Conservation (phyloP, 768 basidiomycete genomes). For the Lentinula sp. region DNA sequence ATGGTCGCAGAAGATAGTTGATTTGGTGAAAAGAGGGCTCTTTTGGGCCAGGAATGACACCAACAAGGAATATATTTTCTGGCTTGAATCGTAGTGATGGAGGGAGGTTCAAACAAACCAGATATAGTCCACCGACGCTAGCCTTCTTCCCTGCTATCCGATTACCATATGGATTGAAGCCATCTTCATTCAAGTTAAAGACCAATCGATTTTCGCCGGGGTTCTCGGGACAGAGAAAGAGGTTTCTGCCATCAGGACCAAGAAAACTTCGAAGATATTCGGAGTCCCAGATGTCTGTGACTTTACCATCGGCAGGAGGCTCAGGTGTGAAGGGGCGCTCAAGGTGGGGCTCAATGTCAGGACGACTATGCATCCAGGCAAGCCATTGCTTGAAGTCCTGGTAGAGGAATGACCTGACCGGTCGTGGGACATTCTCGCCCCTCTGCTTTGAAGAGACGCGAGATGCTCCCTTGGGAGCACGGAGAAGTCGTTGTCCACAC, state of each 20-base stretch:
- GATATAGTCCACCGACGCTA: slow-evolving; percentile 23
- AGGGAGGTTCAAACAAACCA: slow-evolving; percentile 32
- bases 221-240: slow-evolving; percentile 7
- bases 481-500: slow-evolving; percentile 9
- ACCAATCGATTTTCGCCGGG: slow-evolving; percentile 18
- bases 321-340: slow-evolving; percentile 10
- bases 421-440: no score
- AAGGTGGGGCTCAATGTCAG: slow-evolving; percentile 20
- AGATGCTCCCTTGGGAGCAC: not conserved
- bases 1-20: slow-evolving; percentile 18
- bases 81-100: slow-evolving; percentile 18
- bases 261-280: slow-evolving; percentile 16
- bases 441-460: no score
- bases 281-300: slow-evolving; percentile 22
- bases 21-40: slow-evolving; percentile 20
- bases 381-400: slow-evolving; percentile 23
- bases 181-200: slow-evolving; percentile 26
- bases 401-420: not conserved
- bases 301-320: not conserved
- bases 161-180: slow-evolving; percentile 27
- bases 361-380: slow-evolving; percentile 15
- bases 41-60: slow-evolving; percentile 28
- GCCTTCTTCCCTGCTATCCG: slow-evolving; percentile 16
- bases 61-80: slow-evolving; percentile 28
- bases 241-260: slow-evolving; percentile 18